Evolutionary conservation across 2,329 filamentous ascomycete genomes (phyloP).

Genomic region (Ophiosphaerella korrae): DNA sequence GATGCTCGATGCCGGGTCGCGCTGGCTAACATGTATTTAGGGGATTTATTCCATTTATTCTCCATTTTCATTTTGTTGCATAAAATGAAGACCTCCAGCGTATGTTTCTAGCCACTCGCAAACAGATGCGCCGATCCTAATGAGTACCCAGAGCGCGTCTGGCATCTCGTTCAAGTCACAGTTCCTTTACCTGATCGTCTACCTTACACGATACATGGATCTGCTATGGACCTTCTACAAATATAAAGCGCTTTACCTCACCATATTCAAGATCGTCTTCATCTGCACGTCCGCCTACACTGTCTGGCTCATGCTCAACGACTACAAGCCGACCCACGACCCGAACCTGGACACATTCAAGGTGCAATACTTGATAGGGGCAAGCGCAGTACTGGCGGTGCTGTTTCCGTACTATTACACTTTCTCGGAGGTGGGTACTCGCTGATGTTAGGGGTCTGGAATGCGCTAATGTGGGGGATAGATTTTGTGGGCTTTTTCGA

Average conservation of each 20-base stretch:
- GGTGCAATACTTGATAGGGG: slow-evolving; percentile 88
- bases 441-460: not conserved
- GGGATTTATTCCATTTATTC: slow-evolving; percentile 91
- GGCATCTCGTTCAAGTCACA: slow-evolving; percentile 99
- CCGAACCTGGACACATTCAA: slow-evolving; percentile 97
- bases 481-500: slow-evolving; percentile 96
- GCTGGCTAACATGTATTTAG: slow-evolving; percentile 55
- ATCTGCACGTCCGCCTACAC: slow-evolving; percentile 89
- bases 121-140: slow-evolving; percentile 17
- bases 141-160: slow-evolving; percentile 75
- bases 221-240: slow-evolving; percentile 82
- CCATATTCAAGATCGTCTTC: slow-evolving; percentile 94
- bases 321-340: slow-evolving; percentile 97
- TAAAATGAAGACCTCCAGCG: slow-evolving; percentile 90
- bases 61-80: slow-evolving; percentile 94
- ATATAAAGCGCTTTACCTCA: slow-evolving; percentile 78
- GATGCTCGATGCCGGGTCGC: slow-evolving; percentile 9
- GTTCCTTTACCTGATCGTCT: slow-evolving; percentile 91
- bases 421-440: slow-evolving; percentile 62
- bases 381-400: slow-evolving; percentile 76
- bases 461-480: slow-evolving; percentile 48
- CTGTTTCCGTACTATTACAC: slow-evolving; percentile 87
- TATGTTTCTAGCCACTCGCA: slow-evolving; percentile 53
- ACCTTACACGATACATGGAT: slow-evolving; percentile 89
- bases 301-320: slow-evolving; percentile 96